Base-by-base conservation (phyloP, 805 yeast genomes). In the Priceomyces haplophilus region DNA sequence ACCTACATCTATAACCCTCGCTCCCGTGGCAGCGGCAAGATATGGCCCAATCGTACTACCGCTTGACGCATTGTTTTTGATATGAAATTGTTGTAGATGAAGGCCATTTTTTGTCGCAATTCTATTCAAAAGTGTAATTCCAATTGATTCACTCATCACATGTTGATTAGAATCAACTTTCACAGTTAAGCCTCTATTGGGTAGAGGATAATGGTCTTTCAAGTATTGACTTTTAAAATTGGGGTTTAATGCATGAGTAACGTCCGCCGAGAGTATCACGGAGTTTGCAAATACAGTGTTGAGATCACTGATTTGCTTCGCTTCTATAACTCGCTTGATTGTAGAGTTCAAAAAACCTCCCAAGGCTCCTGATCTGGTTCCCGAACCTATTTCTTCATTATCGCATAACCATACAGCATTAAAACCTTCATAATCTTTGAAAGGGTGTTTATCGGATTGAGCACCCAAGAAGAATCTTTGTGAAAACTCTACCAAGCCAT, bases 1-100 rank as follows among this genome's bases (percentile, higher is more conserved):
- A 43, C 96, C 96, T 45, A 86, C 62, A 54, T 87, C 96, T 43
- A 85, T 78, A 34, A 91, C 83, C 55, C 68, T 49, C 4, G 66
- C 62, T 2, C 73, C 73, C 1, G 65, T 61, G 11, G 53, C 65
- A 12, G 52, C 50, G 2, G 71, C 64, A 49, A 69, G 49, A 38
- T 61, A 59, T 1, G 75, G 75, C 1, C 75, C 75, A 37, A 69
- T 70, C 10, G 75, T 70, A 8, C 72, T 64, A 3, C 75, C 75
- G 2, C 69, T 63, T 15, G 68, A 54, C n/a, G 56, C 54, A 43
- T 66, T 74, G 46, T 70, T 70, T 18, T 72, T 54, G 21, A 69
- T 62, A 42, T 69, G 75, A 43, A 70, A 70, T 23, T 52, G 54
- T 44, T 70, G 75, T 20, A 70, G 46, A 27, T 55, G 47, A 3